Evolutionary conservation across 2,329 filamentous ascomycete species (phyloP), one percentile per base, ranked within the genome.

Genomic region (Colletotrichum brevisporum): DNA sequence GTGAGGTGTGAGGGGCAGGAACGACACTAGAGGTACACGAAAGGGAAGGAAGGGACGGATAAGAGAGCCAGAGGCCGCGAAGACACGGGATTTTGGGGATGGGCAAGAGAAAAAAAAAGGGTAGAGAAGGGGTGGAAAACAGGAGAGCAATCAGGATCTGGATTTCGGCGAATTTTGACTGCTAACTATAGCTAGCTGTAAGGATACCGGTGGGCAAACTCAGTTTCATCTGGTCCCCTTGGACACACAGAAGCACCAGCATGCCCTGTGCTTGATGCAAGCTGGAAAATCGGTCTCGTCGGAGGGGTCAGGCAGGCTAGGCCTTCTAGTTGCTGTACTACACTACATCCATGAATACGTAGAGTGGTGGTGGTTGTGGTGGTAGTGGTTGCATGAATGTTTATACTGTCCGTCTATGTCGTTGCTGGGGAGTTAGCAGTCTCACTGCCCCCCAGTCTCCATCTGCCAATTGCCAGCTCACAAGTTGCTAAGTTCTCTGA

Each of bases 311-410:
- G 10, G 24, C 16, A 48, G 27, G 43, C 47, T 18, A 50, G n/a
- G 47, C 47, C 47, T 9, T 31, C n/a, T 31, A 6, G 27, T 8
- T 9, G 27, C 27, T 9, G 27, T 8, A 31, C 5, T 31, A 31
- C 27, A 31, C 27, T 31, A 31, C 27, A 31, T 31, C 27, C 27
- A 31, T 31, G 27, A 31, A 9, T 31, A 9, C n/a, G n/a, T n/a
- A n/a, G n/a, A n/a, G n/a, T n/a, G n/a, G n/a, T n/a, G n/a, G n/a
- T n/a, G 8, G 27, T 8, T 9, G 27, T 9, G 27, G 31, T 48
- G 21, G 39, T 66, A 24, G 18, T 43, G 58, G 55, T 16, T 60
- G 67, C 67, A 69, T 69, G 67, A 69, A 69, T 69, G 55, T 69
- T 53, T 56, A 56, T 31, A 31, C 27, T 31, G 27, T 31, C 67